Evolutionary conservation across 805 yeast genomes (phyloP), one percentile per base, ranked within the genome.

Genomic region (Suhomyces pyralidae): DNA sequence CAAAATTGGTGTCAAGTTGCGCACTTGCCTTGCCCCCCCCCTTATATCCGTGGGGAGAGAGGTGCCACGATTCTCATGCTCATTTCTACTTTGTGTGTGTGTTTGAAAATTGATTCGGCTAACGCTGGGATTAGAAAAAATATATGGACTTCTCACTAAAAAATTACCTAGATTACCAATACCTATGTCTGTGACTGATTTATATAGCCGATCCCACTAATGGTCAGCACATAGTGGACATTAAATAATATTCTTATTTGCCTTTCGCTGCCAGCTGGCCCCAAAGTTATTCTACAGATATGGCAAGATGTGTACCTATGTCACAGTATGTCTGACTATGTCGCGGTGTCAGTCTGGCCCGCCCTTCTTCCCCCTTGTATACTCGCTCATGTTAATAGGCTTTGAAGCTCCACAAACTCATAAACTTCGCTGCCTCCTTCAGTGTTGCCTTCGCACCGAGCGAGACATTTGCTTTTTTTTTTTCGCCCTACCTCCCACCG

Each of bases 41-140:
- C 42, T 38, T 12, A 38, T 38, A 38, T 38, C 22, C 20, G 42
- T 38, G 24, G 22, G 42, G 42, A 38, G 42, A 38, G 42, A 38
- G 42, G 42, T 38, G 42, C 42, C 42, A 19, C 42, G 42, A 38
- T 38, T 38, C 42, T 19, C 42, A 38, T 38, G 42, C 42, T 38
- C 36, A 38, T 38, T 38, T 19, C 24, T 38, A 24, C 22, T 42
- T 42, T 42, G 45, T 42, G 45, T 42, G 45, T 22, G 45, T 42
- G 45, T 42, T 42, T 42, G 45, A 42, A 42, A 22, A 42, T 7
- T 42, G 42, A 42, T 42, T 42, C 45, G 45, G 45, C 45, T 42
- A 42, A 42, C n/a, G 22, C 45, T 22, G 22, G 15, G 45, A 6
- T 38, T 8, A 19, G 42, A 38, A 38, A 38, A 38, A 38, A 38